Evolutionary conservation across 768 basidiomycete genomes (phyloP).

Genomic region (Chlorophyllum brunneum): DNA sequence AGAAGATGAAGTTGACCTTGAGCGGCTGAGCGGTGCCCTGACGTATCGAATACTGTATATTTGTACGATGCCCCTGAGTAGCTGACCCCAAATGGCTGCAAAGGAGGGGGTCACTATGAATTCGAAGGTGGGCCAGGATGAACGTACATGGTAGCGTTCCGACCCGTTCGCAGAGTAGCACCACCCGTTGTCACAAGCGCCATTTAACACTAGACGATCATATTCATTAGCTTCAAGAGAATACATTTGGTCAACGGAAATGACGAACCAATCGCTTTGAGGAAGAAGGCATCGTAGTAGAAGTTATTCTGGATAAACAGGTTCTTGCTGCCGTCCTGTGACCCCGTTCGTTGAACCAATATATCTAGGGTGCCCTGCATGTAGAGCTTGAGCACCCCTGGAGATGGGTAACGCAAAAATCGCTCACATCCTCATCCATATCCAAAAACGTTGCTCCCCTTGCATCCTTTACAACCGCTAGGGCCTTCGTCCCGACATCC

Average conservation of each 20-base stretch:
- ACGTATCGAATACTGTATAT: constrained; percentile 92
- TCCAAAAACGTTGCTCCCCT: constrained; percentile 79
- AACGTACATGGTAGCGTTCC: constrained; percentile 66
- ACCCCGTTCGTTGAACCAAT: constrained; percentile 82
- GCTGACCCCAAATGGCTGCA: constrained; percentile 87
- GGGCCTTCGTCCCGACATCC: constrained; percentile 50
- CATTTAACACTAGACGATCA: constrained; percentile 69
- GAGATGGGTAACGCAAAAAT: constrained; percentile 26
- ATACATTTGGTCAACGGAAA: neutral
- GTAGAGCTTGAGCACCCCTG: neutral
- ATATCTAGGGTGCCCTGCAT: constrained; percentile 83
- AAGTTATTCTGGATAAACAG: constrained; percentile 95
- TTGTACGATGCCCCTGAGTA: constrained; percentile 96
- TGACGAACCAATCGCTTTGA: constrained; percentile 85
- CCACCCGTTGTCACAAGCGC: constrained; percentile 82
- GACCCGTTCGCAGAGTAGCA: constrained; percentile 64
- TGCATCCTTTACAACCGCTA: constrained; percentile 74
- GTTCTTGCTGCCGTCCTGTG: constrained; percentile 55
- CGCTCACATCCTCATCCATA: constrained; percentile 90
- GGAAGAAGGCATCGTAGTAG: constrained; percentile 98
- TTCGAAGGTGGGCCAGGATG: neutral
- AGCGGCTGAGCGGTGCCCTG: constrained; percentile 83
- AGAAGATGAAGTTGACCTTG: constrained; percentile 67
- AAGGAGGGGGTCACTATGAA: constrained; percentile 7
- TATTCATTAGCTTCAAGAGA: neutral